These are phyloP conservation scores for Fusarium palustre DNA, from an alignment of 2,329 filamentous ascomycete genomes.

Conservation along the genomic window DNA sequence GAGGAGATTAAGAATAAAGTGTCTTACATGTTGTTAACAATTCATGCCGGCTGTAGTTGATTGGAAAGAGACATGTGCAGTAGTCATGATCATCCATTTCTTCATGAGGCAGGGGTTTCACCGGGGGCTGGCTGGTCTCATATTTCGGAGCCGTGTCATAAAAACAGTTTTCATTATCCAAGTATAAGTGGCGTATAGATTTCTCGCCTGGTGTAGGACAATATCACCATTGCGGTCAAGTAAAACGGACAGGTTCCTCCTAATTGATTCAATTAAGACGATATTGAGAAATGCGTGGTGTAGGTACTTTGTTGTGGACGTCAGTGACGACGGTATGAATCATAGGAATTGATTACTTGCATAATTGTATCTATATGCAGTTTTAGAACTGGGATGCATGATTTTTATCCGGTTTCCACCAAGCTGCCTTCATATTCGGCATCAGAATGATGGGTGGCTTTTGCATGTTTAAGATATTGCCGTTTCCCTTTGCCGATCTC, in stretches of 20 bases:
- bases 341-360: slow-evolving; percentile 1
- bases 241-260: not conserved
- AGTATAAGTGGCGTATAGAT: not conserved
- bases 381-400: not conserved
- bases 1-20: not conserved
- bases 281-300: not conserved
- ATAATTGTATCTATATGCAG: not conserved
- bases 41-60: not conserved
- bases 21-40: not conserved
- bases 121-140: slow-evolving; percentile 2
- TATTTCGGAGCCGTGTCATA: slow-evolving; percentile 12
- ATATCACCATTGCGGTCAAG: not conserved
- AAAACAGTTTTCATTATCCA: not conserved
- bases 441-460: not conserved
- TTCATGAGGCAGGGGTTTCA: slow-evolving; percentile 18
- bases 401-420: not conserved
- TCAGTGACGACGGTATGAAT: slow-evolving; percentile 7
- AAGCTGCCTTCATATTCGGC: not conserved
- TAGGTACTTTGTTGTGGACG: not conserved
- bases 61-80: not conserved
- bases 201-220: not conserved
- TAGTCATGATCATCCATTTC: slow-evolving; percentile 29
- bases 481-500: slow-evolving; percentile 8
- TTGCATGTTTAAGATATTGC: not conserved
- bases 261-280: not conserved